Conservation (phyloP, 2,329 filamentous ascomycete genomes). For the Sporothrix curviconia region DNA sequence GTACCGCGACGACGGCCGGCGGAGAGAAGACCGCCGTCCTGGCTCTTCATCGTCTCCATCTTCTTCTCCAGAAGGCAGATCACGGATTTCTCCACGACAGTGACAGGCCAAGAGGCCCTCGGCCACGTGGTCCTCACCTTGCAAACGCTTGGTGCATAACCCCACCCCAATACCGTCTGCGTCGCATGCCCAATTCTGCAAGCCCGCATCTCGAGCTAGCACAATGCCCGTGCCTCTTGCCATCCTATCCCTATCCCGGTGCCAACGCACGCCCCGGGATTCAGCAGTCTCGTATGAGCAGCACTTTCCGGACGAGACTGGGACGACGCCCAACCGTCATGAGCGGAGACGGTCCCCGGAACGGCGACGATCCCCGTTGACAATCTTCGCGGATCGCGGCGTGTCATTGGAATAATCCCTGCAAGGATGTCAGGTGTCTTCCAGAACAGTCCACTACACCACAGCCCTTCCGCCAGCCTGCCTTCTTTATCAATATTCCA, state of each 20-base stretch:
- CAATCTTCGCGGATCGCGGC: not conserved
- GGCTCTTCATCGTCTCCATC: constrained; percentile 27
- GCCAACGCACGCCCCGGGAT: not conserved
- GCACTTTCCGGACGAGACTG: not conserved
- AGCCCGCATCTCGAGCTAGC: not conserved
- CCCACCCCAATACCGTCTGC: not conserved
- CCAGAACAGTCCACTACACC: not conserved
- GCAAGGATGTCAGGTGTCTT: constrained; percentile 12
- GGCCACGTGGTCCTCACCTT: constrained; percentile 23
- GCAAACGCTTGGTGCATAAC: constrained; percentile 25
- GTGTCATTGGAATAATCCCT: constrained; percentile 3
- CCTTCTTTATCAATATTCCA: constrained; percentile 12
- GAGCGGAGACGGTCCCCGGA: constrained; percentile 15
- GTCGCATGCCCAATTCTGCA: constrained; percentile 2
- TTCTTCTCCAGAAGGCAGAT: constrained; percentile 23
- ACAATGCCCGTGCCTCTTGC: constrained; percentile 9
- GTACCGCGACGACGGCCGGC: constrained; percentile 13
- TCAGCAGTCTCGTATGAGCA: not conserved
- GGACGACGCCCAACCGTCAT: not conserved
- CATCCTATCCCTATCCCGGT: constrained; percentile 9
- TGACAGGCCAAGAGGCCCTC: constrained; percentile 19
- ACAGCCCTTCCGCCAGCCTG: constrained; percentile 4
- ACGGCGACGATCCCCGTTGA: constrained; percentile 13
- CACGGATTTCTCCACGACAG: not conserved
- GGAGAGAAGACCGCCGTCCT: constrained; percentile 21